Evolutionary conservation across 352 stramenopile species (phyloP), one percentile per base, ranked within the genome.

Genomic region (Phytopythium ostracodes): DNA sequence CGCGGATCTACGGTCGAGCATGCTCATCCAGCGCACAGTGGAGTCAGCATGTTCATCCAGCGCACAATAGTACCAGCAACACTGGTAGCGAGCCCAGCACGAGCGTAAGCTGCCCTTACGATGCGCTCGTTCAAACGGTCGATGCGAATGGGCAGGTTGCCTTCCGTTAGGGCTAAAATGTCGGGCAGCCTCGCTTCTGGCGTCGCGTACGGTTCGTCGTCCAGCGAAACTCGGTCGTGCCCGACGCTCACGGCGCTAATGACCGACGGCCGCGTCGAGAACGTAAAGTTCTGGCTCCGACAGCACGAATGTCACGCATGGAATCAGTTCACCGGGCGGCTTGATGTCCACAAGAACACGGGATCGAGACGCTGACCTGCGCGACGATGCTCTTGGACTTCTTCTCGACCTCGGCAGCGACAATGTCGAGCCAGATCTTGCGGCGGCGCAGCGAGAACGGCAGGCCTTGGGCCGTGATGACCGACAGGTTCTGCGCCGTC

Each of bases 381-480:
- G 67, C 67, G 52, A 75, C 66, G 56, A 81, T 79, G 56, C 64
- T 71, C 56, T 76, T 83, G 43, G 73, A 70, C 57, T 82, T 76
- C 65, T 71, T 74, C 44, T 68, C 36, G 36, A 43, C 36, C 36
- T 43, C 36, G 36, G 36, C 36, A 11, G 36, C 53, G 14, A 86
- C 67, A 35, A 86, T 77, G 56, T 83, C 74, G 46, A 86, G 59
- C 76, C 72, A 83, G n/a, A 86, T 75, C 49, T 77, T 77, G 22
- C 71, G 70, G 27, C 74, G 68, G 18, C 64, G 67, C 33, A 70
- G 36, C n/a, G 64, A 65, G 27, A 79, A 77, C 17, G 76, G 68
- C 12, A 83, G 43, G 17, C 76, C 73, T 14, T 63, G 51, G 0
- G 58, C 61, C 25, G 81, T 70, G 14, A 62, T 59, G 36, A 73